Evolutionary conservation across 768 basidiomycete species (phyloP), one percentile per base, ranked within the genome.

Genomic region (Kwoniella heveanensis): DNA sequence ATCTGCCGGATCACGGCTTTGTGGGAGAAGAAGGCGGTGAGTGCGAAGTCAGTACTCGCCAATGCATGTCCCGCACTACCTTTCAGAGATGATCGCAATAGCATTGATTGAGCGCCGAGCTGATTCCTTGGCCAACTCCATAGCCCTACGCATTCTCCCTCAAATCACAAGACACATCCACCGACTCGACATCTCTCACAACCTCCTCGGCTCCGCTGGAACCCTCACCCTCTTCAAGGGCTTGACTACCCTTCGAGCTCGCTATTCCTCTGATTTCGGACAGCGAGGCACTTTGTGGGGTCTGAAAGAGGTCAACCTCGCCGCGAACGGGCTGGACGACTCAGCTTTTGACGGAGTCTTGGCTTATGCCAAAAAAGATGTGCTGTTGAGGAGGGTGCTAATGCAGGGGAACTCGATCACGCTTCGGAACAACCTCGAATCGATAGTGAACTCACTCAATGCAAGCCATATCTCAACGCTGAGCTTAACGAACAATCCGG

Each of bases 311-410:
- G 57, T 76, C 48, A 76, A 73, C 57, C 61, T 76, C 25, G 72
- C 68, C 3, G 50, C 27, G 10, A 76, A 76, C 53, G 57, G 25
- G 3, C 51, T 76, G 19, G 54, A 56, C 27, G 74, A 76, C 61
- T 61, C 66, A 46, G 68, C 64, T 25, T 55, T 76, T 4, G 69
- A 67, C 29, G 61, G 24, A 1, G 53, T 76, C 1, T 37, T 73
- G 52, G 65, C 57, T 1, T 76, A 73, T 59, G 74, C 74, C 7
- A 76, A 76, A 65, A 73, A 73, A 50, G 74, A 76, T 60, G 70
- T 67, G 4, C 58, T 32, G 9, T 29, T 71, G 48, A 47, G 58
- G 15, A 57, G 65, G 26, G 57, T 76, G 6, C 39, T 62, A 26
- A 37, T 73, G 1, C 72, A 73, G 51, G 74, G 67, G 12, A 76